phyloP scores from a whole-genome alignment of 768 basidiomycete species.

The Boletus rex-veris region DNA sequence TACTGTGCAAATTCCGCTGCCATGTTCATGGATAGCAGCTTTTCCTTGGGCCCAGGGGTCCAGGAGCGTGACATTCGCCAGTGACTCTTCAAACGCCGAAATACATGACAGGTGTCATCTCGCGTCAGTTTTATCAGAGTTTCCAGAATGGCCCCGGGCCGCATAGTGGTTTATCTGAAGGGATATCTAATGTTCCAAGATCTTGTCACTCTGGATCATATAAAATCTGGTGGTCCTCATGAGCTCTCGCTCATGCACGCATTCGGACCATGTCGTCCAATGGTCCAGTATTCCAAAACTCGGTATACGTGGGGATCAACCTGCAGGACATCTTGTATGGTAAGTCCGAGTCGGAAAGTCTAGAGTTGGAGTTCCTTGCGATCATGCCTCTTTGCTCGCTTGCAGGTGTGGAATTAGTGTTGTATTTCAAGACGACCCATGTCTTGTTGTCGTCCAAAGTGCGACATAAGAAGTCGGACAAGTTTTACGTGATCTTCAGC shows the following conservation, averaged over 20 bases:
- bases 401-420: constrained; percentile 26
- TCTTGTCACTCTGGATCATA: constrained; percentile 5
- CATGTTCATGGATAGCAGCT: no score
- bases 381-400: not conserved
- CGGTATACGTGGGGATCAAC: constrained; percentile 26
- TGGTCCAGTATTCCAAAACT: constrained; percentile 17
- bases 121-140: not conserved
- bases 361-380: no score
- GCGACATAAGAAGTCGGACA: constrained; percentile 5
- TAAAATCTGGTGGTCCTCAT: not conserved
- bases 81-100: not conserved
- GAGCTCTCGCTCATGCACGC: not conserved
- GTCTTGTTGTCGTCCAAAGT: constrained; percentile 5
- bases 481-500: constrained; percentile 26
- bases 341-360: not conserved
- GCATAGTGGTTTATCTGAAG: no score
- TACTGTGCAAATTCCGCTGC: no score
- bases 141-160: no score
- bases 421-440: constrained; percentile 26
- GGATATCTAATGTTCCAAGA: not conserved
- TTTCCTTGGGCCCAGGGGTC: no score
- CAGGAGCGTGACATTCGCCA: no score
- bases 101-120: not conserved
- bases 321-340: constrained; percentile 22
- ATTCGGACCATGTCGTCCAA: constrained; percentile 16